Evolutionary conservation across 1,284 basidiomycete species (phyloP), one percentile per base, ranked within the genome.

Genomic region (Macrocybe sp.): DNA sequence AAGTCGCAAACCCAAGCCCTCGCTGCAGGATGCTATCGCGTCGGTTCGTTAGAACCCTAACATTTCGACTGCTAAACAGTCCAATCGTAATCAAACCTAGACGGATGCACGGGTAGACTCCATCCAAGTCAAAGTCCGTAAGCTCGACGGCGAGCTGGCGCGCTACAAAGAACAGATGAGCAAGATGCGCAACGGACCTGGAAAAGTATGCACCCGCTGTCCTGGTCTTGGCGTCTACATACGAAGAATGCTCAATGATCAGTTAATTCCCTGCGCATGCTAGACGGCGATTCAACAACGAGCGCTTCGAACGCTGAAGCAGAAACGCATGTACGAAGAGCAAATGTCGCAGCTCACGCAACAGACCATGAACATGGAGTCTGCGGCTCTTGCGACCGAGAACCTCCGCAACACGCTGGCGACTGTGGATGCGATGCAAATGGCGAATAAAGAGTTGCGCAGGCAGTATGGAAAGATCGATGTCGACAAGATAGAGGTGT

Each of bases 371-470:
- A 99, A 99, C 69, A 99, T 99, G 92, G 96, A 99, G 71, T 95
- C 92, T 53, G 90, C 96, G 22, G 83, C 89, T 7, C 85, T 99
- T 67, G 89, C 93, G 11, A 98, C 96, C 3, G 97, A 99, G 69
- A 99, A 99, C 67, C 70, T 99, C 57, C 83, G 93, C 53, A 99
- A 98, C 64, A 99, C 97, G 59, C 99, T 99, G 97, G 96, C 94
- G n/a, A 99, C 97, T 0, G 86, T 99, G 16, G 93, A 97, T 60
- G 97, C 94, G 4, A 98, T 99, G 95, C 85, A 93, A 63, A 67
- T 80, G n/a, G 95, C 97, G 12, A 98, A 98, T 73, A 97, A 97
- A 72, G 94, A 98, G 69, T 83, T 99, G 74, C 83, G 83, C 69
- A 92, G 89, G 65, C 96, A 98, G 68, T 99, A 99, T 64, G 95